Conservation (phyloP, 2,329 filamentous ascomycete species). For the Dactylonectria macrodidyma region DNA sequence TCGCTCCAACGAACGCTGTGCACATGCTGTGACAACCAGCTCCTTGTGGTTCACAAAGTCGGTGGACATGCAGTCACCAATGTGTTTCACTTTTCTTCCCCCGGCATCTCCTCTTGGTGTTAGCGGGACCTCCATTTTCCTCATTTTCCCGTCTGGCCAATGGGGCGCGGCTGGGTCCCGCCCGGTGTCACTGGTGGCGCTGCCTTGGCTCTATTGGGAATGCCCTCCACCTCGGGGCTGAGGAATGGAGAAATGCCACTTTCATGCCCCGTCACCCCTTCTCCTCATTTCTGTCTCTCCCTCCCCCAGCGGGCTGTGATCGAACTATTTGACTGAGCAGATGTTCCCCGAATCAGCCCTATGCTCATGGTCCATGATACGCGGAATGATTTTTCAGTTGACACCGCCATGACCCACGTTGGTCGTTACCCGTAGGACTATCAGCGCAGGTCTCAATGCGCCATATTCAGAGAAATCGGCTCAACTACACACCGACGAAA, state of each 20-base stretch:
- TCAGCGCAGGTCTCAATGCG: background rate
- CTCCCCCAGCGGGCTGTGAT: background rate
- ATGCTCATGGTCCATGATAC: background rate
- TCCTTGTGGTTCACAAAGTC: background rate
- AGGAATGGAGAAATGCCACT: conserved; percentile 24
- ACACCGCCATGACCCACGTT: background rate
- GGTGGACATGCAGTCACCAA: conserved; percentile 14
- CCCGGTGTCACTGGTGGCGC: conserved; percentile 36
- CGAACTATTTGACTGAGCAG: background rate
- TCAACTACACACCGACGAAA: conserved; percentile 22
- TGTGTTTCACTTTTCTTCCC: conserved; percentile 19
- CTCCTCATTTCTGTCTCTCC: background rate
- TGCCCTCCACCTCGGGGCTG: conserved; percentile 7
- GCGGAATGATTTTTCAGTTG: background rate
- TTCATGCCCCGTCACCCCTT: background rate
- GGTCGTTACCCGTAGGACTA: background rate
- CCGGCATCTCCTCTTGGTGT: background rate
- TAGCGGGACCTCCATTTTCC: conserved; percentile 24
- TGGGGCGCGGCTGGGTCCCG: conserved; percentile 27
- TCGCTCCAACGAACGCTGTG: background rate
- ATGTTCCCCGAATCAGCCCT: conserved; percentile 1
- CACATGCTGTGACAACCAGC: background rate
- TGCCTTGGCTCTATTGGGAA: conserved; percentile 36
- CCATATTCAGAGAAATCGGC: conserved; percentile 19
- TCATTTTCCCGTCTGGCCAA: conserved; percentile 42